Percentiles rank a stretch among this genome's conserved stretches.
phyloP scores from a whole-genome alignment of 148 eudicot species.

The Persicaria maculosa region DNA sequence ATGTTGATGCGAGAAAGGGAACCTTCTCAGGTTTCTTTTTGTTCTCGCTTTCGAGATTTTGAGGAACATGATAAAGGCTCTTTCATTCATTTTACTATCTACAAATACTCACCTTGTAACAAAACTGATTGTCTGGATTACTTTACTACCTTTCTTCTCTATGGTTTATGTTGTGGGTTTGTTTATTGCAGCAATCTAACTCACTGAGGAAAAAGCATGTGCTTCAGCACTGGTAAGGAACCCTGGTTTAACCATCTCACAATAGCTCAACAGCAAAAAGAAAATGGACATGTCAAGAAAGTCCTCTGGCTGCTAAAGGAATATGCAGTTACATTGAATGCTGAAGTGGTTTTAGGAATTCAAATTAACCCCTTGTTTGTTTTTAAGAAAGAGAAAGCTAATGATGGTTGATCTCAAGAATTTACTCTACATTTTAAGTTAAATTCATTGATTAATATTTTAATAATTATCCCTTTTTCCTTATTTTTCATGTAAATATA shows the following conservation, averaged over 20 bases:
- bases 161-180: background rate
- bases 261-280: too few relatives aligned
- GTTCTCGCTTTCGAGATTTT: slow-evolving; percentile 5
- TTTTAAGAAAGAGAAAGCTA: too few relatives aligned
- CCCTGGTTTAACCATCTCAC: too few relatives aligned
- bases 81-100: background rate
- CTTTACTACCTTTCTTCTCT: background rate
- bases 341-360: too few relatives aligned
- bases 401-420: too few relatives aligned
- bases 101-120: background rate
- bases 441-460: too few relatives aligned
- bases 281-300: background rate
- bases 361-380: too few relatives aligned
- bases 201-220: background rate
- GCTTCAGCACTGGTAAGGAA: background rate
- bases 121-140: slow-evolving; percentile 2
- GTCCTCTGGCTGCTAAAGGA: too few relatives aligned
- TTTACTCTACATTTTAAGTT: too few relatives aligned
- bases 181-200: background rate
- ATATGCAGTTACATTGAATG: too few relatives aligned
- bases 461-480: too few relatives aligned
- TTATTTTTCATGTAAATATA: too few relatives aligned
- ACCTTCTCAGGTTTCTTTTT: slow-evolving; percentile 3
- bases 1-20: slow-evolving; percentile 4
- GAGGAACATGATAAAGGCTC: slow-evolving; percentile 10